Evolutionary conservation across 2,329 filamentous ascomycete genomes (phyloP), one percentile per base, ranked within the genome.

Genomic region (Trichophyton rubrum): DNA sequence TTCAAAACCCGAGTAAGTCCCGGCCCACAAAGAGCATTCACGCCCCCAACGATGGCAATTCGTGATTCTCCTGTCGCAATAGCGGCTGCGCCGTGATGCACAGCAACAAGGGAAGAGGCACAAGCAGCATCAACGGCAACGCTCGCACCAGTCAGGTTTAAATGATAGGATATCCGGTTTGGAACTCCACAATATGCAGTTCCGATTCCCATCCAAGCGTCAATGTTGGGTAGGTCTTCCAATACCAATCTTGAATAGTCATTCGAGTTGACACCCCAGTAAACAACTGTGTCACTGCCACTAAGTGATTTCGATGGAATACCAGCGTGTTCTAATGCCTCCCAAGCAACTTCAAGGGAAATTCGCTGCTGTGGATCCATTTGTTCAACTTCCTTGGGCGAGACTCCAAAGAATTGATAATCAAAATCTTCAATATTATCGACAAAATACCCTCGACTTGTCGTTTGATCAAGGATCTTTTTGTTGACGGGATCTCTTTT

Each of bases 91-190:
- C 64, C 66, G 6, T 64, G 38, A 58, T 68, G 62, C 3, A 71
- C 40, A 2, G 67, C 69, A 15, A 67, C 63, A 6, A 70, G 53
- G n/a, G 64, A 63, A 17, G 61, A 63, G 3, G 70, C 71, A 30
- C 70, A 71, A 1, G 67, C 69, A 0, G 69, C 85, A 67, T 92
- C 88, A 4, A 59, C n/a, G 8, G 27, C 24, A 8, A 59, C n/a
- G 5, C 30, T 41, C 2, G 68, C 65, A 0, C 69, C 69, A 8
- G 53, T 41, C 8, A 66, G 55, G 51, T 66, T 64, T 47, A 62
- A 69, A 45, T 65, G 65, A 59, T 63, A 69, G 4, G 63, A 66
- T 5, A 70, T 27, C 0, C 69, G 59, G 56, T 68, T 69, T 1
- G 65, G n/a, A 15, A 55, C 56, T 8, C 9, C 33, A 2, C 45